Evolutionary conservation across 495 filamentous ascomycete species (phyloP), one percentile per base, ranked within the genome.

Genomic region (Neurospora sp.): DNA sequence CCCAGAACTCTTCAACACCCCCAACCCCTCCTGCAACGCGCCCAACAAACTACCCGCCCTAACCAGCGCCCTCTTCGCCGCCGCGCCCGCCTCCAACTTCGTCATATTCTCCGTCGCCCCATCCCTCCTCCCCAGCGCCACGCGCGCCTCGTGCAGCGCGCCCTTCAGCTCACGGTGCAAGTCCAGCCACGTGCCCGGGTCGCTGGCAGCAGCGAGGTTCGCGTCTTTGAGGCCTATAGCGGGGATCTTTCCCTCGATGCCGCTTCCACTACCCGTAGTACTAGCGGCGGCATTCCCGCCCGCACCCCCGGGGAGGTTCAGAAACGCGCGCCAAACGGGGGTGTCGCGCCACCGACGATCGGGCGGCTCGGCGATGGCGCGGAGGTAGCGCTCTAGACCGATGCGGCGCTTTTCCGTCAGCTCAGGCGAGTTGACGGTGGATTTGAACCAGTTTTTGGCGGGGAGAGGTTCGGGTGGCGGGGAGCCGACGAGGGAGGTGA

Each of bases 261-360:
- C 86, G 12, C 54, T 62, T 7, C 54, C 54, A 1, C 54, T 62
- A 8, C 54, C 80, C 18, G 84, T 82, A 12, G 84, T 85, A 75
- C 83, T 87, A 3, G 23, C 79, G 12, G 84, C 81, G 14, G 84
- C 84, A 75, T 83, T 87, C 10, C 71, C 62, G 27, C 41, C 71
- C 23, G 41, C 72, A 39, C 74, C 77, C 16, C 80, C 78, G 14
- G 94, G 95, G 0, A 98, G 87, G 75, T 93, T 94, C 39, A 99
- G 83, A 78, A 99, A 99, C 1, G 90, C 86, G 42, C 93, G 88
- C 93, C 95, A 99, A 40, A 89, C 91, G 31, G 88, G 85, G 3
- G 91, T 93, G 78, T 90, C 91, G n/a, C 95, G 90, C 96, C 96
- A 99, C 66, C 93, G 87, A 4, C 88, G 81, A 77, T 98, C 94